Evolutionary conservation across 2,329 filamentous ascomycete genomes (phyloP).

Genomic region (Penicillium oxalicum): DNA sequence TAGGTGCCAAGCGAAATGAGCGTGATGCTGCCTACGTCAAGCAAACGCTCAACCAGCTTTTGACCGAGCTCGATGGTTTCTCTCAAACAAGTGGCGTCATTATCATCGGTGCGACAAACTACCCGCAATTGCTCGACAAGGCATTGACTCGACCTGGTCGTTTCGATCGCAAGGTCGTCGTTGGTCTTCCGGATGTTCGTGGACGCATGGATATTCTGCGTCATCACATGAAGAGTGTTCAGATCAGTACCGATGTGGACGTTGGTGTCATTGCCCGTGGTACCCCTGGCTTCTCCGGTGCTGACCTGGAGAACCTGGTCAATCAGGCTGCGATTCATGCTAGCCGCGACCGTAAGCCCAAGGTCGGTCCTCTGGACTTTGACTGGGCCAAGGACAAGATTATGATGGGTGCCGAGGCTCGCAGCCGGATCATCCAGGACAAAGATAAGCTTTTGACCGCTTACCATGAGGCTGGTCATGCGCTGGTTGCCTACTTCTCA

Average conservation of each 20-base stretch:
- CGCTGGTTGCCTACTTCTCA: slow-evolving; percentile 79
- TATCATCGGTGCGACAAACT: slow-evolving; percentile 93
- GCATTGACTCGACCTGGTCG: slow-evolving; percentile 88
- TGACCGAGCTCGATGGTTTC: slow-evolving; percentile 96
- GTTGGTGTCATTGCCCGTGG: slow-evolving; percentile 76
- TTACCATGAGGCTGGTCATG: slow-evolving; percentile 93
- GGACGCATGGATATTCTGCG: slow-evolving; percentile 88
- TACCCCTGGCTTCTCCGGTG: slow-evolving; percentile 87
- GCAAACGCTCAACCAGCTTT: slow-evolving; percentile 92
- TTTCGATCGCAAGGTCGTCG: slow-evolving; percentile 87
- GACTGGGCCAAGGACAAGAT: slow-evolving; percentile 99
- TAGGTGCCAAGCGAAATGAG: slow-evolving; percentile 88
- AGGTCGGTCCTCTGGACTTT: slow-evolving; percentile 73
- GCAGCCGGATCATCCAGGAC: slow-evolving; percentile 80
- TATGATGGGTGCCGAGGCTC: slow-evolving; percentile 90
- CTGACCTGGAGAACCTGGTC: slow-evolving; percentile 92
- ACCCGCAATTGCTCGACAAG: slow-evolving; percentile 89
- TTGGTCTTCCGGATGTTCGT: slow-evolving; percentile 84
- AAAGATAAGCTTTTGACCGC: slow-evolving; percentile 96
- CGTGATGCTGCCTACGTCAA: slow-evolving; percentile 92
- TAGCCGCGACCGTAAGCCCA: slow-evolving; percentile 73
- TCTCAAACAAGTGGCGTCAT: slow-evolving; percentile 92
- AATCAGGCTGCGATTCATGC: slow-evolving; percentile 94
- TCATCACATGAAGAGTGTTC: slow-evolving; percentile 89
- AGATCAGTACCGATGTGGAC: slow-evolving; percentile 73